A percentile compares a stretch with the other conserved stretches of the same genome.
Evolutionary conservation across 176 grass and related monocot species (phyloP).

Genomic region (Saccharum officinarum): DNA sequence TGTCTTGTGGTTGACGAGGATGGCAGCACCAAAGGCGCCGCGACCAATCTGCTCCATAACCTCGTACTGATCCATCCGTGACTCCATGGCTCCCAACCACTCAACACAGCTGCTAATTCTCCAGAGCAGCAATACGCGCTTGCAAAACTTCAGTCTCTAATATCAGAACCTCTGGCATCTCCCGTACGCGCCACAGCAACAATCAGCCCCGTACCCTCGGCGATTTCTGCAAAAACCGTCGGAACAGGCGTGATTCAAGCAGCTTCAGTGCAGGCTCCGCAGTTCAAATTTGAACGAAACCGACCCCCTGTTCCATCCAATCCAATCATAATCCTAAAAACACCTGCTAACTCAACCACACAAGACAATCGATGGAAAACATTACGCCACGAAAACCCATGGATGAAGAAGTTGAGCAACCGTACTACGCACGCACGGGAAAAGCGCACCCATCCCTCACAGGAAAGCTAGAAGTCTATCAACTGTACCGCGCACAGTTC

Average conservation of each 20-base stretch:
- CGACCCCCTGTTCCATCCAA: slow-evolving; percentile 28
- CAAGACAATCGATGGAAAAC: not conserved
- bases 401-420: slow-evolving; percentile 16
- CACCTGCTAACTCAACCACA: not conserved
- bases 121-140: slow-evolving; percentile 2
- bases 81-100: slow-evolving; percentile 68
- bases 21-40: slow-evolving; percentile 95
- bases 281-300: slow-evolving; percentile 30
- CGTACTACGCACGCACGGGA: slow-evolving; percentile 4
- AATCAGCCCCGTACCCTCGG: slow-evolving; percentile 18
- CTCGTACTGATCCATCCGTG: slow-evolving; percentile 96
- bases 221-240: slow-evolving; percentile 18
- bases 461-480: slow-evolving; percentile 22
- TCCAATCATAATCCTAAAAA: not conserved
- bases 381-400: not conserved
- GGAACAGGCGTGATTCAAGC: not conserved
- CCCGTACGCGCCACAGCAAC: not conserved
- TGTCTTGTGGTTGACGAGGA: slow-evolving; percentile 97
- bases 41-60: slow-evolving; percentile 98
- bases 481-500: slow-evolving; percentile 28
- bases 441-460: slow-evolving; percentile 16
- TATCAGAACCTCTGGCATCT: not conserved
- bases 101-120: not conserved
- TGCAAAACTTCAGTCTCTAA: slow-evolving; percentile 8
- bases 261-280: not conserved